Evolutionary conservation across 129 eudicot species (phyloP).

Genomic region (Flaveria bidentis): DNA sequence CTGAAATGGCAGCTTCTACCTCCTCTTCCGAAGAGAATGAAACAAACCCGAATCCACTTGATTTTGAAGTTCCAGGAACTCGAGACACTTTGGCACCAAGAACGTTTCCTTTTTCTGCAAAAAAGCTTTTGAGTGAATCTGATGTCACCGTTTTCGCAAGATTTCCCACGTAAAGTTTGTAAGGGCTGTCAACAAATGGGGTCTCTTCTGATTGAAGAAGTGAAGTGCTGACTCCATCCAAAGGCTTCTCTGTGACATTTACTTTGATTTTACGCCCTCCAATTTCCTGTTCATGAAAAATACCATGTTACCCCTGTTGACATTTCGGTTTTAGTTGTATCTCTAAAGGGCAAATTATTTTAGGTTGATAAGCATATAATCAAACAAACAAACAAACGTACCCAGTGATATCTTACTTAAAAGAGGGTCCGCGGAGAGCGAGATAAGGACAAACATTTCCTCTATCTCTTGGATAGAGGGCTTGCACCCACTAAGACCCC

Average conservation of each 20-base stretch:
- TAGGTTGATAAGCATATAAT: not conserved
- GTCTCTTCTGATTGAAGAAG: conserved; percentile 73
- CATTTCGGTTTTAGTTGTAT: not conserved
- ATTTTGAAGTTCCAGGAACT: conserved; percentile 87
- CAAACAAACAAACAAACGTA: no score
- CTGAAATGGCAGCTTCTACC: conserved; percentile 72
- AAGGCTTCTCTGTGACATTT: conserved; percentile 87
- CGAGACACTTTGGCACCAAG: conserved; percentile 85
- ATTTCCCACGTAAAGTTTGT: conserved; percentile 91
- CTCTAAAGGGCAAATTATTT: not conserved
- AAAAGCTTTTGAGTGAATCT: conserved; percentile 62
- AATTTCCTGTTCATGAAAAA: conserved; percentile 53
- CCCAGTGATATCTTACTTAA: no score
- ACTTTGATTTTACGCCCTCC: conserved; percentile 91
- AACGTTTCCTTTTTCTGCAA: conserved; percentile 79
- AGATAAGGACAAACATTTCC: no score
- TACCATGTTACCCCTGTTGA: not conserved
- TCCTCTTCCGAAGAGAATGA: conserved; percentile 84
- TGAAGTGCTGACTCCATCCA: conserved; percentile 40
- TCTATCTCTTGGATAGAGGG: no score
- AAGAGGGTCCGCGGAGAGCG: no score
- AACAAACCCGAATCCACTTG: conserved; percentile 87
- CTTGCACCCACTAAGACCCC: no score
- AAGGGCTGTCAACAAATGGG: conserved; percentile 79
- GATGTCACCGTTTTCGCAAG: conserved; percentile 88